Evolutionary conservation across 192 early-diverging fungal genomes (phyloP).

Genomic region (Phlyctochytrium arcticum): DNA sequence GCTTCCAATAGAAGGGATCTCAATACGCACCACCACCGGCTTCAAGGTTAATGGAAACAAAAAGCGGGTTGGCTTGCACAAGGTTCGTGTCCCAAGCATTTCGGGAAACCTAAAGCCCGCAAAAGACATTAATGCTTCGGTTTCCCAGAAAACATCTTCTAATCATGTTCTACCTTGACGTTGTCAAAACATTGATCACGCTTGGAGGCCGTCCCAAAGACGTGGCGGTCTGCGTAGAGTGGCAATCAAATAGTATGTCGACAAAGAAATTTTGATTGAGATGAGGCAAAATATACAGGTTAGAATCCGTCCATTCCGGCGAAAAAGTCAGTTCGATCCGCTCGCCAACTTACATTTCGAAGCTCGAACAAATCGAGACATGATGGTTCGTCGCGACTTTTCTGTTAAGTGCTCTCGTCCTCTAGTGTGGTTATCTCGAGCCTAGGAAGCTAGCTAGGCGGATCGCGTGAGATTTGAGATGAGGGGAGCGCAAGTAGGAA

Average conservation of each 20-base stretch:
- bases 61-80: slow-evolving; percentile 89
- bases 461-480: too few species aligned
- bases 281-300: not conserved
- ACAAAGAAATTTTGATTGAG: not conserved
- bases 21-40: slow-evolving; percentile 44
- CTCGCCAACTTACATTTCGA: slow-evolving; percentile 38
- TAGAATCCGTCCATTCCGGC: slow-evolving; percentile 3
- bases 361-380: slow-evolving; percentile 43
- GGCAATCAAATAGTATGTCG: not conserved
- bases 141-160: slow-evolving; percentile 3
- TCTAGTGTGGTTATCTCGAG: too few species aligned
- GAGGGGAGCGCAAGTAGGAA: too few species aligned
- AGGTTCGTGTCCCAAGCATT: slow-evolving; percentile 98
- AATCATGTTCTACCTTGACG: slow-evolving; percentile 48
- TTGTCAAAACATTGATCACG: slow-evolving; percentile 93
- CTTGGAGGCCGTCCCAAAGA: slow-evolving; percentile 85
- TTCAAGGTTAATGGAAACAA: slow-evolving; percentile 56
- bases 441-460: too few species aligned
- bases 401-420: too few species aligned
- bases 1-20: not conserved
- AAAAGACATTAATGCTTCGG: not conserved
- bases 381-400: too few species aligned
- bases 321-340: not conserved
- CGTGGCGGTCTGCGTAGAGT: slow-evolving; percentile 68
- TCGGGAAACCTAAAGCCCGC: slow-evolving; percentile 58